Conservation (phyloP, 495 filamentous ascomycete genomes). For the Paragyromitra xinjiangensis region DNA sequence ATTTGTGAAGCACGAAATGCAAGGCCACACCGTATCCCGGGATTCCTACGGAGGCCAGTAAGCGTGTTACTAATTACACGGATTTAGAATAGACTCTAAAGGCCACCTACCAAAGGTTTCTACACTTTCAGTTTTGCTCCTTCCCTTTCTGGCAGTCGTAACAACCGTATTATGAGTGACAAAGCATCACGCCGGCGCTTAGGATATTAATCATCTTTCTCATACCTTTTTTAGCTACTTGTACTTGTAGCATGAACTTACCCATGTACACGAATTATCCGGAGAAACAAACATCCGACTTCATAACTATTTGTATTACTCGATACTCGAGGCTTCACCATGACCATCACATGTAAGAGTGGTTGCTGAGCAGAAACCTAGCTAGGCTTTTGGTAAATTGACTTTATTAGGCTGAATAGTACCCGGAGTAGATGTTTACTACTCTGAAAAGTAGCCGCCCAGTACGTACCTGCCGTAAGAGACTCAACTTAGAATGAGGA, state of each 20-base stretch:
- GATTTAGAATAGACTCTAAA: background rate
- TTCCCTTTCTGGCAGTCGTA: background rate
- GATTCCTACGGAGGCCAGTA: no score
- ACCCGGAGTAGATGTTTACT: background rate
- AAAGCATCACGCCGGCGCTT: background rate
- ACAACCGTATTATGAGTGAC: background rate
- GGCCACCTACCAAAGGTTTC: background rate
- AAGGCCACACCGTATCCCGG: background rate
- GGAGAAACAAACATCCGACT: background rate
- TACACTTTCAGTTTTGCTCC: background rate
- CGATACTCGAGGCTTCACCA: background rate
- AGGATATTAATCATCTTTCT: background rate
- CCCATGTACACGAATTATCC: background rate
- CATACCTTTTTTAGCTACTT: background rate
- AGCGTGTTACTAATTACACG: background rate
- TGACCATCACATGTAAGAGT: background rate
- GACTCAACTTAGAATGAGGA: background rate
- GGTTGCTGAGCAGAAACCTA: background rate
- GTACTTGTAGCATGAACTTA: background rate
- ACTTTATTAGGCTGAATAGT: background rate
- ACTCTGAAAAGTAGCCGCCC: background rate
- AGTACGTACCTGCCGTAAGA: background rate
- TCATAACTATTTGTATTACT: background rate
- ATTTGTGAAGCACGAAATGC: background rate
- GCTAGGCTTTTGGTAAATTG: background rate